Conservation (phyloP, 176 grass and related monocot species). For the Bothriochloa decipiens region DNA sequence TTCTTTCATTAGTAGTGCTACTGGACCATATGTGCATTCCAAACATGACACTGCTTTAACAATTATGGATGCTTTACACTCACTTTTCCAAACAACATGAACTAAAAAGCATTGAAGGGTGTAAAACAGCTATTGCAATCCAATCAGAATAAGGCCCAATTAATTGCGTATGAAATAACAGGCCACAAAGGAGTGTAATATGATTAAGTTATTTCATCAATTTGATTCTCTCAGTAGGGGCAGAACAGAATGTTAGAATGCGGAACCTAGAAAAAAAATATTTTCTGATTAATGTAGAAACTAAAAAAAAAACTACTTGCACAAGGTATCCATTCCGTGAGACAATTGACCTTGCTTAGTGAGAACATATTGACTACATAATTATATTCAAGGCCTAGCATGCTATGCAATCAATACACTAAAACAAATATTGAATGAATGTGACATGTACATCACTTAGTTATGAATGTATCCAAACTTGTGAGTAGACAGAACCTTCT, state of each 20-base stretch:
- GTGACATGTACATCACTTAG: constrained; percentile 15
- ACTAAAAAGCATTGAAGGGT: background rate
- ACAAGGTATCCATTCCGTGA: background rate
- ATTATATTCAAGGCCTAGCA: constrained; percentile 29
- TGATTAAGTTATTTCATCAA: background rate
- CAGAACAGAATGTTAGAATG: background rate
- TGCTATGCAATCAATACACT: constrained; percentile 8
- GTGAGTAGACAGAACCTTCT: constrained; percentile 60
- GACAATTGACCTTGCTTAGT: background rate
- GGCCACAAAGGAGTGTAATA: background rate
- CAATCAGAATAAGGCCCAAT: constrained; percentile 6
- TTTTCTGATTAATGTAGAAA: constrained; percentile 25
- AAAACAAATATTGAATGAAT: constrained; percentile 22
- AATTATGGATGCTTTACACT: background rate
- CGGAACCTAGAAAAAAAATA: background rate
- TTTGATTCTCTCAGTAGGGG: background rate
- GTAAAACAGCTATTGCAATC: background rate
- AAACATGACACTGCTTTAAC: background rate
- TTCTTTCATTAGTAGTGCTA: background rate
- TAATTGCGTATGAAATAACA: background rate
- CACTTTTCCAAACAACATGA: constrained; percentile 1
- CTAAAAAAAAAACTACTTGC: background rate
- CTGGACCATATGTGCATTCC: background rate
- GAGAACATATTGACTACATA: constrained; percentile 11
- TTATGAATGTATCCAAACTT: constrained; percentile 7